These are phyloP conservation scores for Torulaspora delbrueckii DNA, from an alignment of 805 yeast genomes.

Conservation along the genomic window DNA sequence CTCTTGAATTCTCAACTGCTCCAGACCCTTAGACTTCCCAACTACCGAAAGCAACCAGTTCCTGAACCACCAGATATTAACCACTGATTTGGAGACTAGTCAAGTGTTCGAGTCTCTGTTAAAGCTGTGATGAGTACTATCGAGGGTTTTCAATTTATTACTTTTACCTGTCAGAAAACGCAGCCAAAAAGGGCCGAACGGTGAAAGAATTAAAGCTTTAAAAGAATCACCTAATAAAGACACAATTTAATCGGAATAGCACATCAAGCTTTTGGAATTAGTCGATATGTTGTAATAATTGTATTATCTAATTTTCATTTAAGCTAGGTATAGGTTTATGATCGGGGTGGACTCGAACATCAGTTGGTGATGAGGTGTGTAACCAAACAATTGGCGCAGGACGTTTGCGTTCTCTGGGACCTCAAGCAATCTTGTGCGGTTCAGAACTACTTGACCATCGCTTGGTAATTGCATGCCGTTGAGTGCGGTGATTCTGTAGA, in stretches of 20 bases:
- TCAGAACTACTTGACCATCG: constrained; percentile 9
- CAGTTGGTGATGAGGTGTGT: constrained; percentile 22
- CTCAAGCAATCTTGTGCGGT: constrained; percentile 2
- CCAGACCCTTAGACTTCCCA: background rate
- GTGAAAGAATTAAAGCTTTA: background rate
- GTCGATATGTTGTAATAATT: background rate
- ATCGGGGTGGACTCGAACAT: constrained; percentile 29
- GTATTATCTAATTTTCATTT: constrained; percentile 6
- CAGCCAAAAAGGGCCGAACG: constrained; percentile 2
- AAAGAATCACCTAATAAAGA: background rate
- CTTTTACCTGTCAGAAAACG: constrained; percentile 3
- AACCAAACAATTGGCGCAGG: constrained; percentile 15
- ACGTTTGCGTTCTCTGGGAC: constrained; percentile 4
- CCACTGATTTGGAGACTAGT: background rate
- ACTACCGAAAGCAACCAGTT: background rate
- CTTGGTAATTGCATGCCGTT: constrained; percentile 21
- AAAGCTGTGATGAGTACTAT: background rate
- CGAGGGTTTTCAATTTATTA: background rate
- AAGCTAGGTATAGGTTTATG: constrained; percentile 15
- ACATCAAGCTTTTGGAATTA: background rate
- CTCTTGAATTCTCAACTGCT: background rate
- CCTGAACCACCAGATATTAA: background rate
- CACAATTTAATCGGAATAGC: no score
- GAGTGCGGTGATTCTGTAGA: constrained; percentile 19
- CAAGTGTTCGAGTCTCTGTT: background rate